Base-by-base conservation (phyloP, 257 asterid genomes). In the Apocynum venetum region DNA sequence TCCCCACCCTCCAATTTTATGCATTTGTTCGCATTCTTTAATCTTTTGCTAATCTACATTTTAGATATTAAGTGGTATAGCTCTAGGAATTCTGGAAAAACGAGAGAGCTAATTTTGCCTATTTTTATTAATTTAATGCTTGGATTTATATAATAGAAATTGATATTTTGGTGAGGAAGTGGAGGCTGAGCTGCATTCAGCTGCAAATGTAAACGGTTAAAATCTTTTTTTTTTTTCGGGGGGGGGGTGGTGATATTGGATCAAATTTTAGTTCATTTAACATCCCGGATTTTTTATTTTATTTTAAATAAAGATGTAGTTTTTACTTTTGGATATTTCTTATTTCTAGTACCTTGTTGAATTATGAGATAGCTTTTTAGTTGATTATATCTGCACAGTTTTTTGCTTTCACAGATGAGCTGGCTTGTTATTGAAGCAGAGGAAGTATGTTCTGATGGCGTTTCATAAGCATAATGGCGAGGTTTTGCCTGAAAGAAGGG, bases 381-480 rank as follows among this genome's bases (percentile, higher is more conserved):
- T 17, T 67, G 6, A 8, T 19, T 68, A 8, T 19, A 43, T 43
- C 38, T 19, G 17, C 36, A 43, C 43, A 13, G 73, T 19, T 43
- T 25, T 25, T 6, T 71, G 5, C 4, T 20, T 75, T 75, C 44
- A 74, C 84, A 91, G 94, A 88, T 88, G 94, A 85, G 82, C 73
- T 78, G 85, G 82, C 84, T 74, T 57, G 19, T 65, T 20, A 66
- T 64, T 80, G 83, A 77, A 15, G 79, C 53, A 44, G 66, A 84
- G 81, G 77, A 80, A 79, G 78, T 79, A 82, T 79, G 80, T 83
- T 73, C 75, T 63, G 77, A 91, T 90, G 97, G 94, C 86, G 76
- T 49, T 81, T 80, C 51, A 76, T 73, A 88, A 85, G 77, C 83
- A 68, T 81, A 68, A 40, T 65, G 70, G 66, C 80, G 92, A 88